A percentile compares a stretch with the other conserved stretches of the same genome.
phyloP scores from a whole-genome alignment of 1,284 basidiomycete genomes.

The Clitocybe nebularis region DNA sequence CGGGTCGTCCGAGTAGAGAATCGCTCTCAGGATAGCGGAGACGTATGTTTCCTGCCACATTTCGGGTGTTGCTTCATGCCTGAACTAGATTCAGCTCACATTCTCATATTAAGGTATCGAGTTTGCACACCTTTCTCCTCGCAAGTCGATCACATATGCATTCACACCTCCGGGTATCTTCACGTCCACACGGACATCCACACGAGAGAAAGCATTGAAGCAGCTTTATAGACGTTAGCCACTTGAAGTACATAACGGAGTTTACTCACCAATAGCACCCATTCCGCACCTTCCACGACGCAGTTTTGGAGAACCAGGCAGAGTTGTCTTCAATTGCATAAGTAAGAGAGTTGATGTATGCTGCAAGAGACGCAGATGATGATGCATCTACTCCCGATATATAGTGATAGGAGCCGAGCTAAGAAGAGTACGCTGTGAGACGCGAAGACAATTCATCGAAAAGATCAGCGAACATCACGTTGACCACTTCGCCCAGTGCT shows the following conservation, averaged over 20 bases:
- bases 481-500: conserved; percentile 79
- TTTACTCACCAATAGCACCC: conserved; percentile 87
- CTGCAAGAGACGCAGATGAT: conserved; percentile 94
- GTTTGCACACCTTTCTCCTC: conserved; percentile 79
- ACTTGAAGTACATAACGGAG: neutral
- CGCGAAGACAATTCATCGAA: conserved; percentile 3
- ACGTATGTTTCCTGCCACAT: conserved; percentile 98
- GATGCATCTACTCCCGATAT: conserved; percentile 97
- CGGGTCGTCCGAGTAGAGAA: conserved; percentile 94
- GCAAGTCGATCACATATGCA: conserved; percentile 91
- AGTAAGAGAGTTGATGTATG: conserved; percentile 96
- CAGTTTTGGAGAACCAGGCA: conserved; percentile 89
- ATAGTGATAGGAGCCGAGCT: conserved; percentile 93
- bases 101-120: neutral
- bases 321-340: conserved; percentile 91
- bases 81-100: conserved; percentile 25
- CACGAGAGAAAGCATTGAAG: conserved; percentile 97
- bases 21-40: conserved; percentile 87
- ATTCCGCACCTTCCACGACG: conserved; percentile 89
- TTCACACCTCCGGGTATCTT: conserved; percentile 97
- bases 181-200: conserved; percentile 96
- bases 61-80: conserved; percentile 88
- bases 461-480: conserved; percentile 71
- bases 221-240: conserved; percentile 49
- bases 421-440: conserved; percentile 4